A percentile compares a stretch with the other conserved stretches of the same genome.
Evolutionary conservation across 2,329 filamentous ascomycete species (phyloP).

Genomic region (Monilinia polystroma): DNA sequence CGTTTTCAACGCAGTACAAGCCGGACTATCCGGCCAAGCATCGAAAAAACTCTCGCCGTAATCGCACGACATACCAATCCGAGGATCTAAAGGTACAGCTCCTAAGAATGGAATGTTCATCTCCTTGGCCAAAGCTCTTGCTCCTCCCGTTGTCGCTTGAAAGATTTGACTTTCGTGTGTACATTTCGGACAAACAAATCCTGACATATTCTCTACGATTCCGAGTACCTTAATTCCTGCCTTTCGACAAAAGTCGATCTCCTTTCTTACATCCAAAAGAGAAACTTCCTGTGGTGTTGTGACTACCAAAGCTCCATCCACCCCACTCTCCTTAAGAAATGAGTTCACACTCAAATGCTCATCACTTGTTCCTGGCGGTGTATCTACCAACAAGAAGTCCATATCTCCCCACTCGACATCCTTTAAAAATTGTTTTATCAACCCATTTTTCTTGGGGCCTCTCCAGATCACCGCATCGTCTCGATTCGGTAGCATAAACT

Average conservation of each 20-base stretch:
- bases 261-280: slow-evolving; percentile 89
- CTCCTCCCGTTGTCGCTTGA: slow-evolving; percentile 85
- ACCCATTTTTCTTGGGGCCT: slow-evolving; percentile 95
- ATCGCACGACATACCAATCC: slow-evolving; percentile 95
- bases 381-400: slow-evolving; percentile 92
- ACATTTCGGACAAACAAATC: slow-evolving; percentile 94
- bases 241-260: slow-evolving; percentile 96
- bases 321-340: slow-evolving; percentile 84
- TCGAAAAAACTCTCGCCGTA: slow-evolving; percentile 98
- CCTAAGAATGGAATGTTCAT: slow-evolving; percentile 87
- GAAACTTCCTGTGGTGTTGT: slow-evolving; percentile 95
- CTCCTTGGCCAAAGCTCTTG: slow-evolving; percentile 74
- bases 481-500: slow-evolving; percentile 93
- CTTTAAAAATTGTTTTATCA: slow-evolving; percentile 97
- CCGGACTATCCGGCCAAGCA: slow-evolving; percentile 87
- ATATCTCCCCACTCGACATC: slow-evolving; percentile 97
- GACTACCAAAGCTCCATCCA: slow-evolving; percentile 89
- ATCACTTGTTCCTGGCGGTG: slow-evolving; percentile 90
- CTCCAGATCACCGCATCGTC: slow-evolving; percentile 98
- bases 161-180: slow-evolving; percentile 83
- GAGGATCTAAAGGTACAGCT: slow-evolving; percentile 83
- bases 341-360: slow-evolving; percentile 94
- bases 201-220: slow-evolving; percentile 96
- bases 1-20: slow-evolving; percentile 74
- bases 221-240: slow-evolving; percentile 86